phyloP scores from a whole-genome alignment of 1,284 basidiomycete genomes.

The Neonothopanus nambi region DNA sequence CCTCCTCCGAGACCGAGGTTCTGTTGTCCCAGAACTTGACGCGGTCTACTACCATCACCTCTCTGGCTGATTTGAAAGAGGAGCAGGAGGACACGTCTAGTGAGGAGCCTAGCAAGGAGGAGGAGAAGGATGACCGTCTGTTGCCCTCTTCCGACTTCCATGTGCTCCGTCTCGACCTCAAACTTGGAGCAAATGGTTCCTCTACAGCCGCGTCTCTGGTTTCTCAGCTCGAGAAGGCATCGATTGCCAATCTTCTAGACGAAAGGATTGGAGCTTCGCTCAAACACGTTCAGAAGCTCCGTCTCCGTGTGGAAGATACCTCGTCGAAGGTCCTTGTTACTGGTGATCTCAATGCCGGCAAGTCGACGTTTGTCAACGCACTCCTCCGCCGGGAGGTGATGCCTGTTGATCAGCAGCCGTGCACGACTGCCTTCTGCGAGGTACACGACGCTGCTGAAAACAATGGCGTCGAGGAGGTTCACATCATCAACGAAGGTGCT shows the following conservation, averaged over 20 bases:
- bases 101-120: conserved; percentile 28
- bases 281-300: conserved; percentile 84
- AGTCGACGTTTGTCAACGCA: conserved; percentile 98
- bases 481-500: conserved; percentile 69
- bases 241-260: conserved; percentile 91
- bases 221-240: conserved; percentile 88
- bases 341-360: conserved; percentile 98
- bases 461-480: conserved; percentile 78
- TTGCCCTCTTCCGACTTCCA: conserved; percentile 68
- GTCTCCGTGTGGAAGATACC: conserved; percentile 85
- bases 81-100: conserved; percentile 35
- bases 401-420: conserved; percentile 98
- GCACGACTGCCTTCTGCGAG: conserved; percentile 97
- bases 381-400: conserved; percentile 88
- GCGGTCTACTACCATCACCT: conserved; percentile 57
- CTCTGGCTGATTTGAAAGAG: conserved; percentile 42
- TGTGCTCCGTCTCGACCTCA: conserved; percentile 90
- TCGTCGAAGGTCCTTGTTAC: conserved; percentile 97
- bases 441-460: conserved; percentile 93
- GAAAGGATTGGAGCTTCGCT: conserved; percentile 81
- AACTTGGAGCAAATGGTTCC: conserved; percentile 78
- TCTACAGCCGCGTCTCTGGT: conserved; percentile 80
- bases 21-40: conserved; percentile 54
- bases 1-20: conserved; percentile 66
- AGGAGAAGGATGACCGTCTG: conserved; percentile 41